Base-by-base conservation (phyloP, 257 asterid genomes). In the Fraxinus pennsylvanica region DNA sequence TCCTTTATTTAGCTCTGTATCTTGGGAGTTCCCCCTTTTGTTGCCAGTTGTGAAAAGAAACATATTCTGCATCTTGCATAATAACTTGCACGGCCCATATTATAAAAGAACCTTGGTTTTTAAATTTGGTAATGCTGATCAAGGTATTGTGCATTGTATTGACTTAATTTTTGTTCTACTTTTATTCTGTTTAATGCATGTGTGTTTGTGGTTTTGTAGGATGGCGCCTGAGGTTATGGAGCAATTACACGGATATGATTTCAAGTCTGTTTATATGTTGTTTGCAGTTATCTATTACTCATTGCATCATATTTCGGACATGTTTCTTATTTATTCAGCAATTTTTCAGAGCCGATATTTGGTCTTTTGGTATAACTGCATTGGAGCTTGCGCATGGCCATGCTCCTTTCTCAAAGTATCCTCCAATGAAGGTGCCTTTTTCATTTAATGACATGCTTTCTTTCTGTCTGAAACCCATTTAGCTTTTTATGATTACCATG, bases 141-240 rank as follows among this genome's bases (percentile, higher is more conserved):
- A 50, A 76, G n/a, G 35, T 15, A 30, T 50, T 69, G 52, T 66
- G 74, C 80, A 39, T 30, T 22, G 78, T 72, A 68, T 82, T 74
- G 33, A 57, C 75, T 61, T 43, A 67, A 29, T 35, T 19, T 81
- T 69, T 72, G 52, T 52, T 74, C 73, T 36, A 68, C 27, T 66
- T 67, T 68, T 39, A 61, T 78, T 69, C 76, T 15, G 35, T 17
- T 61, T 79, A 74, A 79, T 19, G 21, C 71, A 78, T 57, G 41
- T 63, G 72, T 76, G 41, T 81, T 74, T 83, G 15, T 82, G 74
- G 52, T 75, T 82, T 81, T 87, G 61, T 84, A 96, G 99, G 99
- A 96, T 96, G 99, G 98, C 99, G 36, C 99, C 99, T 0, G 99
- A 96, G 89, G 98, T 96, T 73, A 93, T 96, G 99, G 98, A 93